Evolutionary conservation across 2,329 filamentous ascomycete genomes (phyloP), one percentile per base, ranked within the genome.

Genomic region (Helotiales sp.): DNA sequence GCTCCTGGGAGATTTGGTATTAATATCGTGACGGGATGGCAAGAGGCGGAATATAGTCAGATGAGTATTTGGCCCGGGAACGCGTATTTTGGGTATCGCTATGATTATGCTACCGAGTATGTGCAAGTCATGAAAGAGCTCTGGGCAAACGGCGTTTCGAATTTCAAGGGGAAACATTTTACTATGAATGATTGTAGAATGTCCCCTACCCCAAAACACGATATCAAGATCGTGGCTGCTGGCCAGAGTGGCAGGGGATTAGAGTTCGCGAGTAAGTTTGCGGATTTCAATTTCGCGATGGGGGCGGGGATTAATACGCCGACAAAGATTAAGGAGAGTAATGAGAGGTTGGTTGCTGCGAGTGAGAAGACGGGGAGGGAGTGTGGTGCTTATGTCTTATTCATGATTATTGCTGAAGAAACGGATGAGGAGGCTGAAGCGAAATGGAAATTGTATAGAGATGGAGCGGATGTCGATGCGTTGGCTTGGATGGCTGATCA

Each of bases 11-110:
- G 70, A 19, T 72, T 71, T 33, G 69, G 70, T 2, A 49, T 72
- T 49, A 72, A 72, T 54, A 72, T 72, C 36, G 71, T 72, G 24
- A 72, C 71, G 2, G 70, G 70, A 5, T 72, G 71, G 71, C 70
- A 72, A 48, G 58, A 64, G 50, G 69, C 70, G 13, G 71, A 72
- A 58, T 72, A 72, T 52, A 56, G 59, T 2, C 71, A 72, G 44
- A 72, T 72, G 71, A 62, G 63, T 29, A 64, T 72, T 9, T 72
- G 71, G 71, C 71, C 70, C 2, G 71, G 67, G 12, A 66, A 68
- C 33, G 60, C 60, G 2, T 70, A 70, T 46, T 70, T 70, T 48
- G 67, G 67, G 17, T 72, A 72, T 50, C 61, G 71, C 13, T 72
- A 72, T 57, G 68, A 72, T 47, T 72, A 72, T 47, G 70, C 70